phyloP scores from a whole-genome alignment of 495 filamentous ascomycete genomes.

The Penicillium canescens region DNA sequence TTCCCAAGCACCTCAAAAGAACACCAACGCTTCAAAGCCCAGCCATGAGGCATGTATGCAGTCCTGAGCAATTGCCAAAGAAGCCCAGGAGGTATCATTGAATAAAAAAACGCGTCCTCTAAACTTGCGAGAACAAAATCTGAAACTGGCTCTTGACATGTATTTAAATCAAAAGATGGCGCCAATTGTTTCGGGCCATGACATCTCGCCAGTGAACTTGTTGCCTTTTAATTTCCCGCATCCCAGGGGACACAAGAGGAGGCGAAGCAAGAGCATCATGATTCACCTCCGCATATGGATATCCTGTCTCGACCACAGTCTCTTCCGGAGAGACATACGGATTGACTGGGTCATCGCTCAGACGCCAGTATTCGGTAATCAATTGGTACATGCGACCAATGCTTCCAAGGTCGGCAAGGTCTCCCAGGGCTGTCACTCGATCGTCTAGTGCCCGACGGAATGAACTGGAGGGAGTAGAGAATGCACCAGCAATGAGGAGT shows the following conservation, averaged over 20 bases:
- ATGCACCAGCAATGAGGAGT: slow-evolving; percentile 78
- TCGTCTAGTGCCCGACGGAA: slow-evolving; percentile 78
- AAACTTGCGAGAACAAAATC: too few species aligned
- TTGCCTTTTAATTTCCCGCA: slow-evolving; percentile 41
- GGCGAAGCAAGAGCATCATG: neutral
- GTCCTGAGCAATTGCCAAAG: too few species aligned
- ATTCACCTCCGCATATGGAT: neutral
- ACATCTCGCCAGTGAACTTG: slow-evolving; percentile 89
- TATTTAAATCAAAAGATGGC: slow-evolving; percentile 81
- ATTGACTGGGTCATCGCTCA: slow-evolving; percentile 56
- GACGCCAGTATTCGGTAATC: slow-evolving; percentile 79
- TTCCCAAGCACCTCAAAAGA: neutral
- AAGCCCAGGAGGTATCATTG: neutral
- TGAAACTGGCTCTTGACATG: too few species aligned
- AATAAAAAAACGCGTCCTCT: neutral
- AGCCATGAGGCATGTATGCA: neutral
- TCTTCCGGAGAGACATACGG: slow-evolving; percentile 26
- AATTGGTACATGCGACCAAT: slow-evolving; percentile 82
- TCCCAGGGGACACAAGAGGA: neutral
- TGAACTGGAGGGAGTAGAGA: slow-evolving; percentile 63
- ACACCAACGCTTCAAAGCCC: neutral
- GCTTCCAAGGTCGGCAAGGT: slow-evolving; percentile 74
- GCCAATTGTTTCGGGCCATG: slow-evolving; percentile 90
- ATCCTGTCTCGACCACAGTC: neutral
- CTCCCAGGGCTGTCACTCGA: slow-evolving; percentile 69